Evolutionary conservation across 2,329 filamentous ascomycete species (phyloP), one percentile per base, ranked within the genome.

Genomic region (Stemphylium lycopersici): DNA sequence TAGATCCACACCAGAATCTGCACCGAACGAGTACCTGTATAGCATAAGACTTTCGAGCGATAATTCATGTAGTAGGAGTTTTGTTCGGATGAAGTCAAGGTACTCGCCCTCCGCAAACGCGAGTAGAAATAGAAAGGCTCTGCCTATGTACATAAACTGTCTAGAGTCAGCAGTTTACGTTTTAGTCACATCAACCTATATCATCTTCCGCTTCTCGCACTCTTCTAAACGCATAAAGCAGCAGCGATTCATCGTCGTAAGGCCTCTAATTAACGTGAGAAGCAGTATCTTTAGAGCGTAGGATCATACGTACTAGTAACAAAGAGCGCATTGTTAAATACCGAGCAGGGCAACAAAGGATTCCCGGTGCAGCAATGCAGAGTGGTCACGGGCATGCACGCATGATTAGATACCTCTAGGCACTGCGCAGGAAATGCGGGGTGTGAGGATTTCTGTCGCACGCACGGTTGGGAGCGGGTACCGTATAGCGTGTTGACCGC

Each of bases 81-180:
- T 42, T 7, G 29, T 31, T 38, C 18, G 6, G n/a, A 49, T 42
- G 11, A 26, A 49, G 29, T 49, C 11, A 49, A 49, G 37, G 29
- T 32, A 29, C 18, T 49, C 15, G 29, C 38, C 20, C n/a, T 49
- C 16, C 6, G n/a, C n/a, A 49, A 29, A 40, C 41, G 20, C 20
- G 6, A 49, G 38, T 31, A 49, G 32, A 22, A 29, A 40, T 42
- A 49, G 18, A 34, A 42, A 49, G 13, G 46, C 46, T 39, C 16
- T 49, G 29, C 12, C 46, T 49, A 49, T 39, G n/a, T 49, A 31
- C 26, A 49, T 42, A 10, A 49, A 49, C 46, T 49, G 3, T 33
- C 26, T 16, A 29, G 20, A 32, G 31, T 49, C 10, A 49, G 46
- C 11, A 31, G 46, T 31, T 29, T 38, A 4, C n/a, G 10, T 36